phyloP scores from a whole-genome alignment of 1,284 basidiomycete genomes.

The Cryptococcus hybrid region DNA sequence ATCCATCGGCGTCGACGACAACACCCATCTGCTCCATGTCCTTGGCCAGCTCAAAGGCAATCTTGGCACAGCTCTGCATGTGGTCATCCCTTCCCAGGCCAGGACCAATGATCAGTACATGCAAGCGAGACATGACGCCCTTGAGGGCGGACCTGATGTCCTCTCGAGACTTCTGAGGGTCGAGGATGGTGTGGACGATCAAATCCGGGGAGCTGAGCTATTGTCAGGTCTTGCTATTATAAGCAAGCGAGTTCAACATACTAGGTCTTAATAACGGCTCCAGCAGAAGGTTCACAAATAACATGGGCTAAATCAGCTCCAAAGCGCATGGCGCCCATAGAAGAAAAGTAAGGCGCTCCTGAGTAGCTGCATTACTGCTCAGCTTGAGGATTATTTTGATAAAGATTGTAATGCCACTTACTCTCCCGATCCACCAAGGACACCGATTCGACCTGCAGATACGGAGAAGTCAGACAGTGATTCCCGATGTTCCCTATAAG shows the following conservation, averaged over 20 bases:
- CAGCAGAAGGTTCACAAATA: slow-evolving; percentile 89
- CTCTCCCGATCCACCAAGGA: slow-evolving; percentile 92
- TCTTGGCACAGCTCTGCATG: slow-evolving; percentile 70
- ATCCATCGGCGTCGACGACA: slow-evolving; percentile 87
- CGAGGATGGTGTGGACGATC: slow-evolving; percentile 90
- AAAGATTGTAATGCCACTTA: slow-evolving; percentile 46
- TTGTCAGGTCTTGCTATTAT: not conserved
- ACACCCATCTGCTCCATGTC: slow-evolving; percentile 70
- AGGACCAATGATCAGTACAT: slow-evolving; percentile 89
- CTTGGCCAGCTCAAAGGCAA: slow-evolving; percentile 54
- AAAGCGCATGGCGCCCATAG: slow-evolving; percentile 80
- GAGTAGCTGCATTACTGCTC: slow-evolving; percentile 61
- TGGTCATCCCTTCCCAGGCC: slow-evolving; percentile 85
- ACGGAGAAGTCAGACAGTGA: too few species aligned
- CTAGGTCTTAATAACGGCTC: slow-evolving; percentile 91
- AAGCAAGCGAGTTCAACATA: slow-evolving; percentile 10
- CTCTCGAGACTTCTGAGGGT: slow-evolving; percentile 25
- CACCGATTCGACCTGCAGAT: slow-evolving; percentile 71
- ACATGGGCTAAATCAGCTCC: slow-evolving; percentile 95
- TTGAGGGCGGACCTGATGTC: slow-evolving; percentile 57
- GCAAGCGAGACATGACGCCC: slow-evolving; percentile 73
- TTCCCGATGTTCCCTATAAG: not conserved
- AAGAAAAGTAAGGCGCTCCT: slow-evolving; percentile 92
- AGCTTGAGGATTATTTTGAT: not conserved
- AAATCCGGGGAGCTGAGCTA: slow-evolving; percentile 62